phyloP scores from a whole-genome alignment of 2,329 filamentous ascomycete genomes.

The Xylaria sp. region DNA sequence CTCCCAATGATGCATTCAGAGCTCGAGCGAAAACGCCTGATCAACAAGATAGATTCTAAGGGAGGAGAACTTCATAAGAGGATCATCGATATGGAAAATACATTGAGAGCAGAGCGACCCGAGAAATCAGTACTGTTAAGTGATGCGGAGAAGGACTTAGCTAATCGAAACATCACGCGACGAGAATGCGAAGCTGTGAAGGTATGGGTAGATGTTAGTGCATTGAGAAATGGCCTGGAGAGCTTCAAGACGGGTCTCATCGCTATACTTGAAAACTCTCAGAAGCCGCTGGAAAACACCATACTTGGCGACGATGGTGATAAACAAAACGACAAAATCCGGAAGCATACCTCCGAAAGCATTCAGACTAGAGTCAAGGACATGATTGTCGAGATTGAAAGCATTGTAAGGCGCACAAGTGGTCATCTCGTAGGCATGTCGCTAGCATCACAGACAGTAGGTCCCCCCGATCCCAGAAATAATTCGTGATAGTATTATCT shows the following conservation, averaged over 20 bases:
- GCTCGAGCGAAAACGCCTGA: conserved; percentile 36
- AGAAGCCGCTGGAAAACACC: background rate
- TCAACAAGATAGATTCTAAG: conserved; percentile 29
- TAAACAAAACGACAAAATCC: background rate
- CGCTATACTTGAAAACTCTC: conserved; percentile 26
- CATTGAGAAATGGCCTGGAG: conserved; percentile 38
- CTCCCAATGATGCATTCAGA: conserved; percentile 40
- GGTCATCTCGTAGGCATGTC: conserved; percentile 35
- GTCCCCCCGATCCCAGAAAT: background rate
- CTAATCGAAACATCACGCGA: conserved; percentile 19
- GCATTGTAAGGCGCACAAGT: conserved; percentile 27
- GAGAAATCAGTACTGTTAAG: background rate
- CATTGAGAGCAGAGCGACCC: conserved; percentile 15
- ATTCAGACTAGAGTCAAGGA: conserved; percentile 35
- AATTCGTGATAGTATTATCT: background rate
- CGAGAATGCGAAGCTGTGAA: conserved; percentile 37
- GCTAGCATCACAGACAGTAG: conserved; percentile 39
- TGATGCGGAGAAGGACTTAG: background rate
- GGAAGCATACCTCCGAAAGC: background rate
- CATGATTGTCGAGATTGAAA: conserved; percentile 39
- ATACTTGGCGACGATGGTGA: background rate
- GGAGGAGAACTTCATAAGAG: conserved; percentile 21
- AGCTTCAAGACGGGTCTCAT: conserved; percentile 29
- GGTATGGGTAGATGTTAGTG: conserved; percentile 36
- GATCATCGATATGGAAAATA: conserved; percentile 36